Evolutionary conservation across 2,329 filamentous ascomycete species (phyloP).

Genomic region (Epichloe festucae): DNA sequence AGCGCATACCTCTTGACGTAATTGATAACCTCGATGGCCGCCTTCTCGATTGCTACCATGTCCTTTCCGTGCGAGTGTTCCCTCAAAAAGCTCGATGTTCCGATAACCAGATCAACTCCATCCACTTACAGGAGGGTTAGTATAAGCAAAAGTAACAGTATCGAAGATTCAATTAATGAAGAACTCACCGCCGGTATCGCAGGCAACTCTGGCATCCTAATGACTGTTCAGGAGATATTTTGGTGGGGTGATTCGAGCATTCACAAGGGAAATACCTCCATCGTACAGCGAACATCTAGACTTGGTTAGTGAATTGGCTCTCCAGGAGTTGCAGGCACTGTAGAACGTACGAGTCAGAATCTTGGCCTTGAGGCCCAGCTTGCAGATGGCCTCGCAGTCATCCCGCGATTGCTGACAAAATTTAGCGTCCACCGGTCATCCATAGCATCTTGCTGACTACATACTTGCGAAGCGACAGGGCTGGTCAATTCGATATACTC

Average conservation of each 20-base stretch:
- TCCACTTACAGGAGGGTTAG: conserved; percentile 38
- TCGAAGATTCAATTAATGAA: not conserved
- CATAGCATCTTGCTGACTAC: not conserved
- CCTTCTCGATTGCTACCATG: conserved; percentile 63
- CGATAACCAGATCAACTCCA: conserved; percentile 36
- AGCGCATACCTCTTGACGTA: conserved; percentile 8
- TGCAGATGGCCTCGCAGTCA: conserved; percentile 88
- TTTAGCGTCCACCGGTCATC: not conserved
- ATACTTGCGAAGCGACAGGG: conserved; percentile 45
- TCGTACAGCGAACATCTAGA: conserved; percentile 13
- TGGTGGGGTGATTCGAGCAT: not conserved
- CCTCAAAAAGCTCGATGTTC: conserved; percentile 72
- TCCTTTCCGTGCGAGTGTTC: conserved; percentile 85
- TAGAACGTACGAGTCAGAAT: conserved; percentile 11
- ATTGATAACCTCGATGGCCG: conserved; percentile 26
- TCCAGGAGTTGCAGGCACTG: conserved; percentile 7
- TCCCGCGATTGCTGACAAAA: conserved; percentile 64
- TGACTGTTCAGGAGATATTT: not conserved
- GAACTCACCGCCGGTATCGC: conserved; percentile 1
- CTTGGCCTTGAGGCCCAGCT: conserved; percentile 64
- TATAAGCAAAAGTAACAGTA: no score
- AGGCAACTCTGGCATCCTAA: conserved; percentile 2
- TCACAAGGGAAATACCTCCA: not conserved
- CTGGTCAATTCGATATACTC: conserved; percentile 57
- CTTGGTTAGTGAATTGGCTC: not conserved